Conservation (phyloP, 768 basidiomycete species). For the Auriscalpium orientale region DNA sequence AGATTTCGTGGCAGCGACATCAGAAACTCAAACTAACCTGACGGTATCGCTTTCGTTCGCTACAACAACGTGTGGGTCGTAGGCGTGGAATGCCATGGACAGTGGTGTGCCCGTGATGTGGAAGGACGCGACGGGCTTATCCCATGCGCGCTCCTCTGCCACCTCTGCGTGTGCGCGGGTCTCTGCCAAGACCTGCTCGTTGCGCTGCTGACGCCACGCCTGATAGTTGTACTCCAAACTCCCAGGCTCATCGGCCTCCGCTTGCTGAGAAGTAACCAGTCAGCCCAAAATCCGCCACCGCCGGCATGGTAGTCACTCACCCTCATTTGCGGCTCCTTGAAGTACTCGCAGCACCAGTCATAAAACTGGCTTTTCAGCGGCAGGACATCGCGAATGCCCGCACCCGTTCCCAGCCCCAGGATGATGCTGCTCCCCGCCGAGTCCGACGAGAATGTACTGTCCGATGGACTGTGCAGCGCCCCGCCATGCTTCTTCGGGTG, state of each 20-base stretch:
- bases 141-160: constrained; percentile 67
- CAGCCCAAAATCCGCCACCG: constrained; percentile 6
- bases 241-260: constrained; percentile 93
- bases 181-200: constrained; percentile 69
- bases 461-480: constrained; percentile 57
- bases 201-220: constrained; percentile 87
- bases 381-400: constrained; percentile 74
- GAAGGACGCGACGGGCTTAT: constrained; percentile 59
- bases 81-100: constrained; percentile 86
- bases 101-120: constrained; percentile 54
- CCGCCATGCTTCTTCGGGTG: constrained; percentile 31
- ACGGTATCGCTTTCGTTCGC: constrained; percentile 84
- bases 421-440: constrained; percentile 61
- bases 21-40: constrained; percentile 40
- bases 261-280: constrained; percentile 48
- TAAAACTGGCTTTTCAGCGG: constrained; percentile 90
- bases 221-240: constrained; percentile 92
- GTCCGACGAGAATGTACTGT: constrained; percentile 73
- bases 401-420: constrained; percentile 71
- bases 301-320: constrained; percentile 34
- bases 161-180: constrained; percentile 62
- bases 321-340: constrained; percentile 98
- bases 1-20: not conserved
- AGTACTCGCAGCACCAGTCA: constrained; percentile 96
- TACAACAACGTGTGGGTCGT: constrained; percentile 80